phyloP scores from a whole-genome alignment of 208 protist genomes.

The Herpetomonas tarakana region DNA sequence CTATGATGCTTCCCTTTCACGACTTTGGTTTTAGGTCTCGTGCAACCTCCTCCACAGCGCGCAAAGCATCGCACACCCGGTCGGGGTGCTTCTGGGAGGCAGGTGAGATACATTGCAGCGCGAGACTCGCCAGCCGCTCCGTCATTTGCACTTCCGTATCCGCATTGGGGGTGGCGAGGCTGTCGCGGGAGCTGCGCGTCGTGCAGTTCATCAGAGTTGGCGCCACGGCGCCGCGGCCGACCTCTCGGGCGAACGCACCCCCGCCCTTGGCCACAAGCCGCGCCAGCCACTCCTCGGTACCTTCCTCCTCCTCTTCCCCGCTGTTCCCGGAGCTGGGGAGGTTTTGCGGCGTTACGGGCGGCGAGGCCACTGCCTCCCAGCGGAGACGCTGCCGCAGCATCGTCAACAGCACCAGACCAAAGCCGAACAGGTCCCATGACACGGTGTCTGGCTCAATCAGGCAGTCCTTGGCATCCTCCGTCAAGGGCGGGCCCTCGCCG shows the following conservation, averaged over 20 bases:
- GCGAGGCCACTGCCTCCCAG: neutral
- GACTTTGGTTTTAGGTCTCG: too few species aligned
- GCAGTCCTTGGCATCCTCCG: neutral
- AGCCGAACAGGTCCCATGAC: neutral
- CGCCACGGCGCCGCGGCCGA: neutral
- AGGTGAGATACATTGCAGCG: too few species aligned
- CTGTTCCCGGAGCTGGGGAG: too few species aligned
- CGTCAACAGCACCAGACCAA: neutral
- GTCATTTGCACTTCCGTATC: too few species aligned
- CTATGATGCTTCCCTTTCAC: too few species aligned
- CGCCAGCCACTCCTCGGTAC: neutral
- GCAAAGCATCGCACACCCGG: too few species aligned
- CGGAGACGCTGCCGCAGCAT: neutral
- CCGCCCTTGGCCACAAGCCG: neutral
- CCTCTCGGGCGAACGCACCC: neutral
- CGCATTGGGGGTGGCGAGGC: too few species aligned
- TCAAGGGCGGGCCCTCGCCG: neutral
- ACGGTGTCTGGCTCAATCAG: neutral
- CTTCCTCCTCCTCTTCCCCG: neutral
- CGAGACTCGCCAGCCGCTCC: too few species aligned
- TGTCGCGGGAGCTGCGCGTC: too few species aligned
- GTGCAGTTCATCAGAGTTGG: too few species aligned
- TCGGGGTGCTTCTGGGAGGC: too few species aligned
- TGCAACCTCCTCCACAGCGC: too few species aligned
- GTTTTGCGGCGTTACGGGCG: neutral